A percentile compares a stretch with the other conserved stretches of the same genome.
Evolutionary conservation across 2,329 filamentous ascomycete genomes (phyloP).

Genomic region (Zalaria sp.): DNA sequence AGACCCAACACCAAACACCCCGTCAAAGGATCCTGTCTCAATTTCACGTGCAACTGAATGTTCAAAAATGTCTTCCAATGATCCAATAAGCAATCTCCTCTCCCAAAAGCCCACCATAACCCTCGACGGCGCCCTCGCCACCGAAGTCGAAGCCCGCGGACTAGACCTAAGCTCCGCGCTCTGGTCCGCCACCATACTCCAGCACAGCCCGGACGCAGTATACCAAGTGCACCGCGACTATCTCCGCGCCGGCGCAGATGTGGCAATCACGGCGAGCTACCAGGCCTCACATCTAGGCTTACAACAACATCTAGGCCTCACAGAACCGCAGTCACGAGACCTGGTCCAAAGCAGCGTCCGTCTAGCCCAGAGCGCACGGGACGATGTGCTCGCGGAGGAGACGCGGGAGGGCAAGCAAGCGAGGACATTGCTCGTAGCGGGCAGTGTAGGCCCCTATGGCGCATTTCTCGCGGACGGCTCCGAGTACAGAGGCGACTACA

Average conservation of each 20-base stretch:
- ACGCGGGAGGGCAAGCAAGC: background rate
- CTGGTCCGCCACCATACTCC: slow-evolving; percentile 31
- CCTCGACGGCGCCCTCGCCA: slow-evolving; percentile 33
- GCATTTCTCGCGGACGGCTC: slow-evolving; percentile 32
- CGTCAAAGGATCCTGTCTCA: too few species aligned
- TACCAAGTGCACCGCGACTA: slow-evolving; percentile 29
- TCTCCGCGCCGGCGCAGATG: slow-evolving; percentile 28
- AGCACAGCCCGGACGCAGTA: slow-evolving; percentile 25
- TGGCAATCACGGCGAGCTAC: slow-evolving; percentile 34
- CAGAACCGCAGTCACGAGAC: slow-evolving; percentile 17
- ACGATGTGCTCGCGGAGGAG: slow-evolving; percentile 5
- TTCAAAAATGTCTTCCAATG: background rate
- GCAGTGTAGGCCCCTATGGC: slow-evolving; percentile 33
- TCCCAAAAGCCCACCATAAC: slow-evolving; percentile 15
- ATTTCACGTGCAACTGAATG: background rate
- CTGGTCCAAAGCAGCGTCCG: slow-evolving; percentile 27
- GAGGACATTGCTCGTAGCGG: slow-evolving; percentile 23
- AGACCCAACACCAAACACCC: too few species aligned
- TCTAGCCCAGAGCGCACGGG: slow-evolving; percentile 24
- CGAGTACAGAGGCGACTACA: slow-evolving; percentile 32
- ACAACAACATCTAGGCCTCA: slow-evolving; percentile 20
- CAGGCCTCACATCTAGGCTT: slow-evolving; percentile 31
- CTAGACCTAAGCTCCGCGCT: slow-evolving; percentile 27
- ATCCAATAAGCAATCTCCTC: slow-evolving; percentile 3
- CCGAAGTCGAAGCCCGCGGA: slow-evolving; percentile 30